These are phyloP conservation scores for Escovopsis sp. DNA, from an alignment of 2,329 filamentous ascomycete genomes.

Conservation along the genomic window DNA sequence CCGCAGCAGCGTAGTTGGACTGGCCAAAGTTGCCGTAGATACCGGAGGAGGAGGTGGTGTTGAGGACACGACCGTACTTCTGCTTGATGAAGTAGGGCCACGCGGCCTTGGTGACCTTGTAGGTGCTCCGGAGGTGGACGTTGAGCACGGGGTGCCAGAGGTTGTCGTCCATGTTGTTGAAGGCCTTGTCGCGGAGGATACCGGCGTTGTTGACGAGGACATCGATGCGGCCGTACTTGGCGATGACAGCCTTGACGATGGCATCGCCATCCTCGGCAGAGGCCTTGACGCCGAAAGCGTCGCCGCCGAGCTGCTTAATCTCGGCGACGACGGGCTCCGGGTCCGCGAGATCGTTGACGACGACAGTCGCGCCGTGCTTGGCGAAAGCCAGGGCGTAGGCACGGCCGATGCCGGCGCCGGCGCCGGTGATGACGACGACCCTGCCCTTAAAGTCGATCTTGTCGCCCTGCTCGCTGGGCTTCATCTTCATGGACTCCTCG, in stretches of 20 bases:
- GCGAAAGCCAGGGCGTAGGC: slow-evolving; percentile 80
- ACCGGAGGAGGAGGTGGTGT: slow-evolving; percentile 92
- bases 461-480: slow-evolving; percentile 55
- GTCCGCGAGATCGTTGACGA: slow-evolving; percentile 92
- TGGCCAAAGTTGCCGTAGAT: slow-evolving; percentile 99
- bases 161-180: slow-evolving; percentile 91
- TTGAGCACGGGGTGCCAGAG: slow-evolving; percentile 87
- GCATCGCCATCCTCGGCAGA: slow-evolving; percentile 84
- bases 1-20: slow-evolving; percentile 87
- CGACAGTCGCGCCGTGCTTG: slow-evolving; percentile 68
- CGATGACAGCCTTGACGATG: slow-evolving; percentile 86
- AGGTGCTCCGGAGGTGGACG: slow-evolving; percentile 87
- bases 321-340: slow-evolving; percentile 83
- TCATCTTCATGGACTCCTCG: slow-evolving; percentile 68
- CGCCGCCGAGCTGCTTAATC: slow-evolving; percentile 77
- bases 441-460: slow-evolving; percentile 70
- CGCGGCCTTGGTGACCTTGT: slow-evolving; percentile 91
- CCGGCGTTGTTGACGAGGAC: slow-evolving; percentile 97
- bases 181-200: slow-evolving; percentile 95
- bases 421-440: slow-evolving; percentile 77
- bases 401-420: slow-evolving; percentile 80
- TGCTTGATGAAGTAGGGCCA: slow-evolving; percentile 98
- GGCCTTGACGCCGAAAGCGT: slow-evolving; percentile 85
- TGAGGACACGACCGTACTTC: slow-evolving; percentile 93
- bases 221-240: slow-evolving; percentile 84